Conservation (phyloP, 345 rosid species). For the Firmiana major region DNA sequence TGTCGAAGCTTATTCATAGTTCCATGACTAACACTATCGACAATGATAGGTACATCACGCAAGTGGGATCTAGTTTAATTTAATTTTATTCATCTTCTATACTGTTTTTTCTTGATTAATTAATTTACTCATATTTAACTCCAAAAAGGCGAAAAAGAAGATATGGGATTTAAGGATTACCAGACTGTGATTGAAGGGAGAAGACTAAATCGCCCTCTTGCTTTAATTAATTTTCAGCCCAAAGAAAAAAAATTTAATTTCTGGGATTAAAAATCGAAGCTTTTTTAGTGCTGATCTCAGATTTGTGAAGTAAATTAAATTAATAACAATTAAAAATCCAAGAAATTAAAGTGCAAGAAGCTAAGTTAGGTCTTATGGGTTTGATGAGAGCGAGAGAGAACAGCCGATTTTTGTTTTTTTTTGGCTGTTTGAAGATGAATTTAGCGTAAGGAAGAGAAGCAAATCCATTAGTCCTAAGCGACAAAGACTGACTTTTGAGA, state of each 20-base stretch:
- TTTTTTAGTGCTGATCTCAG: conserved; percentile 12
- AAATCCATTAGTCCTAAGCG: too few species aligned
- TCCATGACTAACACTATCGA: too few species aligned
- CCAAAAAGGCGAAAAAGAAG: neutral
- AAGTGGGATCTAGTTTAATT: too few species aligned
- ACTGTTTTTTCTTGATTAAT: too few species aligned
- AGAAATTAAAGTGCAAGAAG: neutral
- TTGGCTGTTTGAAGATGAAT: neutral
- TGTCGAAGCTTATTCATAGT: too few species aligned
- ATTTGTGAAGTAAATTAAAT: neutral
- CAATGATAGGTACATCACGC: too few species aligned
- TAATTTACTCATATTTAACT: too few species aligned
- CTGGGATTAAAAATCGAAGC: neutral
- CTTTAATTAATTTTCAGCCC: neutral
- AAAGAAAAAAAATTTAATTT: neutral
- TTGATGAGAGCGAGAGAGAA: conserved; percentile 11
- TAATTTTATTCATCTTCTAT: too few species aligned
- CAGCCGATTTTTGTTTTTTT: neutral
- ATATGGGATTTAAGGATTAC: conserved; percentile 34
- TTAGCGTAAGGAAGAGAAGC: too few species aligned
- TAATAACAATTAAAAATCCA: neutral
- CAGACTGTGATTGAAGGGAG: conserved; percentile 89
- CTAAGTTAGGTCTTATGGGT: neutral
- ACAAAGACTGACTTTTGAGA: too few species aligned
- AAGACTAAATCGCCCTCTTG: conserved; percentile 15